Conservation (phyloP, 2,329 filamentous ascomycete species). For the Pestalotiopsis sp. region DNA sequence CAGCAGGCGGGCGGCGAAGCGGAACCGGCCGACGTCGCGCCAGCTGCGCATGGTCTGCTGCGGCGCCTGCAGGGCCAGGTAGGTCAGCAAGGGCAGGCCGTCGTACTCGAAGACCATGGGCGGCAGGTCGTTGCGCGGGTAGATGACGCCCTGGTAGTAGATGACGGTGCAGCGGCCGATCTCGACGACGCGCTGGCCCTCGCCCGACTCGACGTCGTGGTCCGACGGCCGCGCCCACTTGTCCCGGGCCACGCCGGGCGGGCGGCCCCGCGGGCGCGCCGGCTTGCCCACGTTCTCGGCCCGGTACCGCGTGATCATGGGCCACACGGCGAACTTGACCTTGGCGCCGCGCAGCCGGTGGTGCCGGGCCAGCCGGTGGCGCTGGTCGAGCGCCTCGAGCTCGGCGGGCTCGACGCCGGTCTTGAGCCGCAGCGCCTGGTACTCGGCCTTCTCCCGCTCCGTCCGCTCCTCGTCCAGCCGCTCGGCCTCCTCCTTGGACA, state of each 20-base stretch:
- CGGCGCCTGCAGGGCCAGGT: neutral
- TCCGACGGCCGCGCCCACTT: neutral
- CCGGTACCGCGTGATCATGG: slow-evolving; percentile 28
- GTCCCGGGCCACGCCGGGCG: neutral
- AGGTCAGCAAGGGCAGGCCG: neutral
- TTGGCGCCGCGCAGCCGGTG: slow-evolving; percentile 29
- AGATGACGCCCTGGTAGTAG: slow-evolving; percentile 32
- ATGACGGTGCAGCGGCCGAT: slow-evolving; percentile 25
- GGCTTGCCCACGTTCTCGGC: slow-evolving; percentile 21
- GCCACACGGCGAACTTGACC: slow-evolving; percentile 33
- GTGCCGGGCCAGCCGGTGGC: slow-evolving; percentile 17
- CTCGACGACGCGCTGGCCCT: slow-evolving; percentile 26
- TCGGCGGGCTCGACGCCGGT: slow-evolving; percentile 5
- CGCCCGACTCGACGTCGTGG: slow-evolving; percentile 6
- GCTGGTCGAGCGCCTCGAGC: slow-evolving; percentile 2
- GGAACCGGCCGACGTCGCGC: neutral
- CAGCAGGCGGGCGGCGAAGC: neutral
- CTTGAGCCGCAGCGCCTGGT: neutral
- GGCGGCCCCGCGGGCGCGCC: neutral
- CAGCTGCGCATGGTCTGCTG: neutral
- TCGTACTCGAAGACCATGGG: neutral
- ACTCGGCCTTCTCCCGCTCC: slow-evolving; percentile 1
- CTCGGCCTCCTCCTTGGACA: slow-evolving; percentile 20
- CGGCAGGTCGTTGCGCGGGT: slow-evolving; percentile 13
- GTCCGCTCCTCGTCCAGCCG: slow-evolving; percentile 17